Evolutionary conservation across 1,139 yeast genomes (phyloP), one percentile per base, ranked within the genome.

Genomic region (Scheffersomyces illinoinensis): DNA sequence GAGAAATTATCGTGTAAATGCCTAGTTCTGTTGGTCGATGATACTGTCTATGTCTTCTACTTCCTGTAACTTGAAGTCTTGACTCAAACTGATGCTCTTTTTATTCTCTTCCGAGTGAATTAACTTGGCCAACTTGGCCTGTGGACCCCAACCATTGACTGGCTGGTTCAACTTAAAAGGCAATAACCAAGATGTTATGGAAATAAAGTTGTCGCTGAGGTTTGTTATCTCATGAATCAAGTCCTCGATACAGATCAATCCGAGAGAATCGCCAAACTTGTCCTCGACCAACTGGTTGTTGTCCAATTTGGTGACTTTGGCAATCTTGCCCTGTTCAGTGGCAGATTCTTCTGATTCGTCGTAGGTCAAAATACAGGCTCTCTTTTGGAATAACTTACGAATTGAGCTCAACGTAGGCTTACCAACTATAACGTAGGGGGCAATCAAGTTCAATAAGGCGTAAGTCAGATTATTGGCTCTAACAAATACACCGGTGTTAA

Each of bases 221-320:
- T 86, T 73, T 50, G 79, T 81, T 58, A 90, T 79, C 73, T 90
- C 95, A 69, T 88, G 91, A 58, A 90, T 84, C 60, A 90, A 79
- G 73, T 90, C 96, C 75, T 90, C 96, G 51, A 88, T 83, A 84
- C 96, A 90, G 64, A 90, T 86, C 62, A 88, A 78, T 19, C 95
- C 95, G 59, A 79, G 76, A 49, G 86, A 86, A 54, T 76, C 79
- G 46, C 91, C 93, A 62, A 90, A 80, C 69, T 81, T 78, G 67
- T 89, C 93, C 76, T 90, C 96, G 55, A 90, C 89, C 53, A 86
- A 75, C 66, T 85, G 88, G 76, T 90, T 90, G 73, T 88, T 91
- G 70, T 89, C 90, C 66, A 90, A 76, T 63, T 85, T 82, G 53
- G 83, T 70, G 54, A 67, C 65, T 56, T 71, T 72, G 47, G 67